Percentiles rank a stretch among this genome's conserved stretches.
These are phyloP conservation scores for Coleophoma eucalyptorum DNA, from an alignment of 2,329 filamentous ascomycete genomes.

Conservation along the genomic window DNA sequence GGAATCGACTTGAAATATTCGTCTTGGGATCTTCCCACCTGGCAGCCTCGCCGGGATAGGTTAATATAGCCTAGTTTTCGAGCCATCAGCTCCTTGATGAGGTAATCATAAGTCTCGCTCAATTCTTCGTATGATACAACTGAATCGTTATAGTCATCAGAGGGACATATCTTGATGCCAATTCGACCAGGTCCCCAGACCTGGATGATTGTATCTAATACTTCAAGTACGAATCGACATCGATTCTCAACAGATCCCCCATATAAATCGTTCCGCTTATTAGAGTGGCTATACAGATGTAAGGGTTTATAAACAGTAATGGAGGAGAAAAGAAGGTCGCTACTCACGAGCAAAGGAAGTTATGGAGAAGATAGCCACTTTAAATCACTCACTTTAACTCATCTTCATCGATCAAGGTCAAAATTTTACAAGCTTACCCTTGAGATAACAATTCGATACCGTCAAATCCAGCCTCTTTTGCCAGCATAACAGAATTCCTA, in stretches of 20 bases:
- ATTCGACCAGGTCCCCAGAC: background rate
- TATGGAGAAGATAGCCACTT: background rate
- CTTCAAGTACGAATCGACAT: background rate
- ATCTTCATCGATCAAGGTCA: background rate
- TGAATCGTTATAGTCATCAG: background rate
- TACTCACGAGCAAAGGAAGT: background rate
- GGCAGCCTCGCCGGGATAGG: background rate
- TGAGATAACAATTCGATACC: background rate
- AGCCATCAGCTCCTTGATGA: background rate
- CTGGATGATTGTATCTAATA: background rate
- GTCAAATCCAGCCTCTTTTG: background rate
- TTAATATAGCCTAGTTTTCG: background rate
- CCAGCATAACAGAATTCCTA: background rate
- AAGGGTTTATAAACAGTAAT: background rate
- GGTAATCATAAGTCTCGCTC: background rate
- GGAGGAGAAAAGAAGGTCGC: background rate
- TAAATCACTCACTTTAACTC: background rate
- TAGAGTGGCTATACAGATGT: background rate
- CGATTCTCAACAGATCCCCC: background rate
- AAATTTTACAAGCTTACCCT: background rate
- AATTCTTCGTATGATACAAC: background rate
- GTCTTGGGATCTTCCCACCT: background rate
- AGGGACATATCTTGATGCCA: background rate
- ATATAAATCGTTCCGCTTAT: background rate
- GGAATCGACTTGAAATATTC: background rate